Evolutionary conservation across 257 asterid species (phyloP).

Genomic region (Penstemon barbatus): DNA sequence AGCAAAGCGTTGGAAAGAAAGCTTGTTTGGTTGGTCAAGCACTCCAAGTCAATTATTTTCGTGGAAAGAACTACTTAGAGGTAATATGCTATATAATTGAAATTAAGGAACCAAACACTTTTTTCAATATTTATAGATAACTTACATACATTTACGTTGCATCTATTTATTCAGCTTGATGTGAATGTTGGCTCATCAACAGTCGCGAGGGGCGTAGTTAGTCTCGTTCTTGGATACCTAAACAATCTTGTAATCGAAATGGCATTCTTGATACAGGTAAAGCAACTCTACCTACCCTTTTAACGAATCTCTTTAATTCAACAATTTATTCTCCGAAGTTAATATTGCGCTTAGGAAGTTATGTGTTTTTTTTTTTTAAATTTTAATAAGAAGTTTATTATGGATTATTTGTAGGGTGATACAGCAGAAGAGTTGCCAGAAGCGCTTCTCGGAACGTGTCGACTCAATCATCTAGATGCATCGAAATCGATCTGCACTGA

Average conservation of each 20-base stretch:
- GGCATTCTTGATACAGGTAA: conserved; percentile 86
- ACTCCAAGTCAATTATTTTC: conserved; percentile 69
- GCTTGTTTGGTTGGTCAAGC: conserved; percentile 93
- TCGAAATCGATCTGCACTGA: conserved; percentile 43
- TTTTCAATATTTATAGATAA: neutral
- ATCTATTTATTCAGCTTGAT: conserved; percentile 51
- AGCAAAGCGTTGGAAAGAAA: conserved; percentile 94
- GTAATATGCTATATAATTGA: conserved; percentile 28
- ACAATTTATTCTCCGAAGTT: no score
- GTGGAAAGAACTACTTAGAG: conserved; percentile 86
- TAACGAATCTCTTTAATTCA: no score
- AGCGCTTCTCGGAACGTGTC: conserved; percentile 77
- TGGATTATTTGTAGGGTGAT: conserved; percentile 48
- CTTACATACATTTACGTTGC: neutral
- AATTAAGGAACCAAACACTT: neutral
- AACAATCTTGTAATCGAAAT: conserved; percentile 80
- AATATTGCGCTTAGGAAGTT: neutral
- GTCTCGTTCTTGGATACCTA: conserved; percentile 82
- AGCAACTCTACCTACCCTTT: neutral
- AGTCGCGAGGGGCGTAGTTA: conserved; percentile 88
- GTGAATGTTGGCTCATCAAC: conserved; percentile 87
- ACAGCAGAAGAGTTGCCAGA: conserved; percentile 89
- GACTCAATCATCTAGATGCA: conserved; percentile 76
- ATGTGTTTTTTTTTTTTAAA: neutral
- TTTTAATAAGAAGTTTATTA: neutral